Percentiles rank a stretch among this genome's conserved stretches.
Conservation (phyloP, 371 early-diverging fungal species). For the Mucor mucedo region DNA sequence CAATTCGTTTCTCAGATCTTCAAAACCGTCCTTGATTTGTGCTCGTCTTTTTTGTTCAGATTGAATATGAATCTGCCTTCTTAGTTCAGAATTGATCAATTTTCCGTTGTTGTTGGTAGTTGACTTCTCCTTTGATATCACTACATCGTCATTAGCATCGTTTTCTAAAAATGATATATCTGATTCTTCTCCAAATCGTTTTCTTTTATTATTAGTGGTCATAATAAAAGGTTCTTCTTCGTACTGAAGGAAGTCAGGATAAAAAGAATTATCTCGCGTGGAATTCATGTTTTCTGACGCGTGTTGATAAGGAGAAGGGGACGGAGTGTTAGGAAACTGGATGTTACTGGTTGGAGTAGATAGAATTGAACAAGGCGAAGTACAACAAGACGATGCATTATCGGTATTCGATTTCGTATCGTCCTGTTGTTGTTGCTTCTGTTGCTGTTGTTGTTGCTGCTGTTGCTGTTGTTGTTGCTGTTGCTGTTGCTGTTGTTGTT, state of each 20-base stretch:
- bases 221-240: not conserved
- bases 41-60: conserved; percentile 66
- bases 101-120: not conserved
- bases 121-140: not conserved
- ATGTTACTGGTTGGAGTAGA: not conserved
- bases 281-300: conserved; percentile 14
- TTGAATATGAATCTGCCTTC: conserved; percentile 64
- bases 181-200: not conserved
- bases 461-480: too few species aligned
- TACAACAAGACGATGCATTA: conserved; percentile 1
- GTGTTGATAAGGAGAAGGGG: conserved; percentile 25
- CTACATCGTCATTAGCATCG: not conserved
- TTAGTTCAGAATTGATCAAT: conserved; percentile 44
- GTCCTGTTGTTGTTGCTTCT: not conserved
- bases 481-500: too few species aligned
- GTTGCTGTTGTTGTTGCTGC: too few species aligned
- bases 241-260: not conserved
- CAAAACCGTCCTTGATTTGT: conserved; percentile 67
- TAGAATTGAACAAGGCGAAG: conserved; percentile 14
- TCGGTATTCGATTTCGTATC: not conserved
- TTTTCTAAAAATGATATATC: not conserved
- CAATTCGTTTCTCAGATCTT: conserved; percentile 56
- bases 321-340: conserved; percentile 31
- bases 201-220: conserved; percentile 5
- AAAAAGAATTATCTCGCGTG: conserved; percentile 2